Percentiles rank a stretch among this genome's conserved stretches.
phyloP scores from a whole-genome alignment of 2,329 filamentous ascomycete genomes.

The Juglanconis oblonga region DNA sequence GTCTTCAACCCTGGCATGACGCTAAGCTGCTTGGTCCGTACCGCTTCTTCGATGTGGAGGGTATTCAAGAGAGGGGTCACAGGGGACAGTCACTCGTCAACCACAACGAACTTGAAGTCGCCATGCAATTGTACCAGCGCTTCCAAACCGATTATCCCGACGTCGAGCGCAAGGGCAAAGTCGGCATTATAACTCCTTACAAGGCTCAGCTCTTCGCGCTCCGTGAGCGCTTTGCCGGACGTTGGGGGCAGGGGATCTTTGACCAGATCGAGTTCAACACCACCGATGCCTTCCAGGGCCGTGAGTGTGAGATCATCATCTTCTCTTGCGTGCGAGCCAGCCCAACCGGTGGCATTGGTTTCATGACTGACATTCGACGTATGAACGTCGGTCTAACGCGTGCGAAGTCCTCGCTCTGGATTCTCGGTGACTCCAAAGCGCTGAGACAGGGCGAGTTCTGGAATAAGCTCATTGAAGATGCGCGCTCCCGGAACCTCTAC shows the following conservation, averaged over 20 bases:
- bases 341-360: constrained; percentile 91
- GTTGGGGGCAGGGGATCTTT: constrained; percentile 72
- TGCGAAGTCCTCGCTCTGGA: constrained; percentile 95
- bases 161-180: constrained; percentile 73
- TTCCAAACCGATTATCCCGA: constrained; percentile 69
- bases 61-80: constrained; percentile 76
- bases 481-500: constrained; percentile 70
- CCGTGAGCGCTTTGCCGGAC: constrained; percentile 67
- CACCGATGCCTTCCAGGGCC: constrained; percentile 95
- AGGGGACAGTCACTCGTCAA: constrained; percentile 91
- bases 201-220: constrained; percentile 87
- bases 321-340: constrained; percentile 97
- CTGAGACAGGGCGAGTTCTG: constrained; percentile 88
- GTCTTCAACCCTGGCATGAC: constrained; percentile 80
- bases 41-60: constrained; percentile 94
- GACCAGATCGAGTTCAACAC: constrained; percentile 95
- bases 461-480: constrained; percentile 81
- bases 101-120: constrained; percentile 78
- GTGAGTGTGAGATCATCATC: constrained; percentile 97
- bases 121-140: constrained; percentile 79
- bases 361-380: constrained; percentile 95
- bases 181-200: constrained; percentile 97
- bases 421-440: constrained; percentile 86
- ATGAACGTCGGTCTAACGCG: constrained; percentile 99
- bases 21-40: constrained; percentile 83